Evolutionary conservation across 768 basidiomycete species (phyloP).

Genomic region (Butyriboletus loyo): DNA sequence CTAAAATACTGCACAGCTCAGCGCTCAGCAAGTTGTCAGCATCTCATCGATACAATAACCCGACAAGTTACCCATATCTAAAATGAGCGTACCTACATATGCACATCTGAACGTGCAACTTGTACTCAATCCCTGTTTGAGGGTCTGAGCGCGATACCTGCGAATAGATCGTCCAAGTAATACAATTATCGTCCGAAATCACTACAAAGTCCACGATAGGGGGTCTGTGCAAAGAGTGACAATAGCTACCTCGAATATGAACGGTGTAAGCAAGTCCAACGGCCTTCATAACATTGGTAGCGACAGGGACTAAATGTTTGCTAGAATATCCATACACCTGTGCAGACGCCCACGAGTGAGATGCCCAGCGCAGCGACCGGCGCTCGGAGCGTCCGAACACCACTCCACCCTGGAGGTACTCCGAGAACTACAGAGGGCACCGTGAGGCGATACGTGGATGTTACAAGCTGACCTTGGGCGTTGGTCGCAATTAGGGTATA

Average conservation of each 20-base stretch:
- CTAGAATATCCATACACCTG: constrained; percentile 17
- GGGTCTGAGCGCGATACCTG: not conserved
- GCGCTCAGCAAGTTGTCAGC: no score
- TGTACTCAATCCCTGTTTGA: not conserved
- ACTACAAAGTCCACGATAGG: not conserved
- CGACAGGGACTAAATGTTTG: not conserved
- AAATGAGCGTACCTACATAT: no score
- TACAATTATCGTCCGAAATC: not conserved
- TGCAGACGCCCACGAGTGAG: constrained; percentile 8
- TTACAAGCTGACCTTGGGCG: constrained; percentile 48
- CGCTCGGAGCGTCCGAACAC: constrained; percentile 7
- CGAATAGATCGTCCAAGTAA: not conserved
- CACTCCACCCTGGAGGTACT: constrained; percentile 57
- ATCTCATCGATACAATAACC: no score
- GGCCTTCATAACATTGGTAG: not conserved
- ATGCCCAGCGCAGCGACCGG: constrained; percentile 10
- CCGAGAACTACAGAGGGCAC: constrained; percentile 55
- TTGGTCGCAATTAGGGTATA: constrained; percentile 60
- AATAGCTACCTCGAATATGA: not conserved
- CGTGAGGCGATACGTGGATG: constrained; percentile 49
- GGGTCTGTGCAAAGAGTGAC: not conserved
- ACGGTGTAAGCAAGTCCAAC: not conserved
- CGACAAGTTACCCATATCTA: no score
- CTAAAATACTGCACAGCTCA: no score
- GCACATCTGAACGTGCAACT: not conserved